Percentiles rank a stretch among this genome's conserved stretches.
Evolutionary conservation across 768 basidiomycete genomes (phyloP).

Genomic region (Russula vinacea): DNA sequence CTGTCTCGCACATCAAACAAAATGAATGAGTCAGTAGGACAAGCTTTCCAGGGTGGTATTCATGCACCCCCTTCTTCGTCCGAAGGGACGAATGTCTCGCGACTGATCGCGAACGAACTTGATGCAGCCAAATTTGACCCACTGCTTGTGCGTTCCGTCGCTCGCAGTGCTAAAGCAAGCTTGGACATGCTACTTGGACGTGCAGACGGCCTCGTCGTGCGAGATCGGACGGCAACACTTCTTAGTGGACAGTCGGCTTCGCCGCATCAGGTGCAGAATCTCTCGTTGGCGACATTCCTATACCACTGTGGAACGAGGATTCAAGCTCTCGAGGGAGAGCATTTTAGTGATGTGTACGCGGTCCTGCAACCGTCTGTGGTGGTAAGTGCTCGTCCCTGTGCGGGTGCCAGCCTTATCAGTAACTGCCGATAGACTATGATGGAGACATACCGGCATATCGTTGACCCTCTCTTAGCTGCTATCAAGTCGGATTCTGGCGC

Average conservation of each 20-base stretch:
- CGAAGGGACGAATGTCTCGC: conserved; percentile 75
- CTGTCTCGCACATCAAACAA: conserved; percentile 78
- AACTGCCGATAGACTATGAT: conserved; percentile 46
- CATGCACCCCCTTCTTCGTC: conserved; percentile 67
- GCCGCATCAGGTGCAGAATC: conserved; percentile 74
- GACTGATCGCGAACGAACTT: conserved; percentile 84
- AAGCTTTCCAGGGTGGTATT: conserved; percentile 69
- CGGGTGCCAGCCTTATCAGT: neutral
- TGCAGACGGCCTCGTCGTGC: conserved; percentile 64
- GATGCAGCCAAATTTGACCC: conserved; percentile 94
- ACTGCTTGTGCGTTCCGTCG: conserved; percentile 72
- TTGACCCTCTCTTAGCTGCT: conserved; percentile 60
- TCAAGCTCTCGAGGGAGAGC: conserved; percentile 62
- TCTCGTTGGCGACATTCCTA: conserved; percentile 70
- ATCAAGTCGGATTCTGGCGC: conserved; percentile 78
- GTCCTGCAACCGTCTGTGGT: conserved; percentile 55
- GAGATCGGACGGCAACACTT: conserved; percentile 74
- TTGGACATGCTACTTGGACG: conserved; percentile 66
- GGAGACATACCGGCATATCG: conserved; percentile 51
- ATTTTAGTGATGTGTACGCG: conserved; percentile 55
- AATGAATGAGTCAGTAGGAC: conserved; percentile 77
- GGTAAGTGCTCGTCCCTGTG: conserved; percentile 42
- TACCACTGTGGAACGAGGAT: conserved; percentile 75
- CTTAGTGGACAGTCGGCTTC: conserved; percentile 76
- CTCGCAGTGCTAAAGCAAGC: conserved; percentile 64